Evolutionary conservation across 805 yeast species (phyloP), one percentile per base, ranked within the genome.

Genomic region (Kurtzmaniella fragi): DNA sequence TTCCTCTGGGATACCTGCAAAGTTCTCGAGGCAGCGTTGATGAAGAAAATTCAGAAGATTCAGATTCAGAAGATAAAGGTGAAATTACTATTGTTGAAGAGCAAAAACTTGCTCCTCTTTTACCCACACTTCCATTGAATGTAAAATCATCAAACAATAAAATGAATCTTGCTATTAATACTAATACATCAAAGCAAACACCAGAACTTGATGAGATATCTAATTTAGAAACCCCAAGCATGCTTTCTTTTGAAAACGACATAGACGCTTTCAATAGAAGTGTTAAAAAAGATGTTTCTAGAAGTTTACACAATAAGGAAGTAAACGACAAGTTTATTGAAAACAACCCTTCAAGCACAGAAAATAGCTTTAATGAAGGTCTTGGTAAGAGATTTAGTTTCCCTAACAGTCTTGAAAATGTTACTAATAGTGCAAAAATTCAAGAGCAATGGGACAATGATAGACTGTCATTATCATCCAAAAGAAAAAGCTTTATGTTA

Each of bases 371-470:
- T 38, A 66, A 67, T 39, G 50, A 45, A 13, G 73, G 72, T 5
- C 48, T 53, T 1, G 73, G 73, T 0, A 55, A 49, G 29, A 41
- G 50, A 11, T 68, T 67, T 42, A 57, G 57, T 35, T 69, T 68
- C 45, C 73, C 73, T 9, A 66, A 66, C 35, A 50, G 56, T 35
- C 40, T 16, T 15, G 36, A 42, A 5, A 67, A 67, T 40, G 46
- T 65, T 20, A 67, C 73, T 11, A 67, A 66, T 36, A 48, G 51
- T 32, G 45, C 47, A 15, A 41, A 47, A 20, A 38, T 31, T 6
- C 33, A 14, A 14, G 25, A 41, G 50, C 8, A 46, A 42, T 27
- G 39, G 35, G 17, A 47, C 48, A 40, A 42, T 34, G 12, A 12
- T 8, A 23, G 35, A 10, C 2, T 11, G 7, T 29, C 41, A 9